Evolutionary conservation across 345 rosid genomes (phyloP).

Genomic region (Populus nigra): DNA sequence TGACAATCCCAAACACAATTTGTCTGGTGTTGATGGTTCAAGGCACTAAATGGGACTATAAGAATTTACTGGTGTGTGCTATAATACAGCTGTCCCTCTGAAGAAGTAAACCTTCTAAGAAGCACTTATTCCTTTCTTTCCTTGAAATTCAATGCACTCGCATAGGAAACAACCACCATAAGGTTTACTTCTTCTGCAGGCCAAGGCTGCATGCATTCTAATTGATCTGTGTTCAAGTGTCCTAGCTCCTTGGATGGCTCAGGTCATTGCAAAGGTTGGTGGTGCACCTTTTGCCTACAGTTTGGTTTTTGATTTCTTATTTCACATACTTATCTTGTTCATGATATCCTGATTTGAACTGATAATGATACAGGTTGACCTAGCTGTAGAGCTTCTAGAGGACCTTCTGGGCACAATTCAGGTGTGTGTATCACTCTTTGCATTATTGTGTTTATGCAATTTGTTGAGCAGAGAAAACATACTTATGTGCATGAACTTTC

Average conservation of each 20-base stretch:
- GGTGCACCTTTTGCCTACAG: background rate
- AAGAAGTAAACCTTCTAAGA: too few species aligned
- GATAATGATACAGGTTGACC: constrained; percentile 56
- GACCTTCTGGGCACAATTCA: constrained; percentile 73
- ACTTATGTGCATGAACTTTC: background rate
- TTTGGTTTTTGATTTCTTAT: constrained; percentile 4
- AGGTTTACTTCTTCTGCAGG: constrained; percentile 42
- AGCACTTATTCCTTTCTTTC: background rate
- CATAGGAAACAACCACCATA: constrained; percentile 11
- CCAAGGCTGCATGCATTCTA: constrained; percentile 76
- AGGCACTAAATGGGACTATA: background rate
- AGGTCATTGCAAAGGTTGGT: constrained; percentile 73
- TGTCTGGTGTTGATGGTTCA: background rate
- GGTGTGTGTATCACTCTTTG: constrained; percentile 37
- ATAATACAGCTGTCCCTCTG: background rate
- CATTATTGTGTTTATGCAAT: background rate
- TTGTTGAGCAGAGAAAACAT: background rate
- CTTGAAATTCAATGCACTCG: background rate
- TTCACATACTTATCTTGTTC: background rate
- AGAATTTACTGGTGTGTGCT: background rate
- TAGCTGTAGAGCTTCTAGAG: constrained; percentile 68
- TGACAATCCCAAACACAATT: background rate
- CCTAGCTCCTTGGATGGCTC: constrained; percentile 74
- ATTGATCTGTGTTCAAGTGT: constrained; percentile 73
- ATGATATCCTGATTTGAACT: constrained; percentile 17